Conservation (phyloP, 2,329 filamentous ascomycete species). For the Dichotomopilus funicola region DNA sequence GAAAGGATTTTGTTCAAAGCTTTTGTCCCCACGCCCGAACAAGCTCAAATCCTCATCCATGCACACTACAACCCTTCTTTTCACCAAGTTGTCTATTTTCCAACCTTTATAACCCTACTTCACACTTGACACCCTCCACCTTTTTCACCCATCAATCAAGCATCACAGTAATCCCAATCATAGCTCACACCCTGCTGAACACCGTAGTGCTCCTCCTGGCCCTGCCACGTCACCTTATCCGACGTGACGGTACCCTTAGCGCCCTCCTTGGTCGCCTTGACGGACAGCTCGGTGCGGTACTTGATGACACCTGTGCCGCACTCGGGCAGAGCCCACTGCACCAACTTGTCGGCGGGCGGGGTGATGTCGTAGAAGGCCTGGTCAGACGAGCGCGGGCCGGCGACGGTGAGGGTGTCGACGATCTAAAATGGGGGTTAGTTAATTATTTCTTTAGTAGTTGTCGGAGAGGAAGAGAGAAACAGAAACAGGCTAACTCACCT, state of each 20-base stretch:
- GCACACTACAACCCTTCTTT: too few species aligned
- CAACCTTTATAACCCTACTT: too few species aligned
- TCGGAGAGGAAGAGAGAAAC: not conserved
- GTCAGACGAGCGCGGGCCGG: not conserved
- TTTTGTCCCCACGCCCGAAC: too few species aligned
- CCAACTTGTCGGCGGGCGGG: not conserved
- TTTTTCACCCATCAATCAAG: not conserved
- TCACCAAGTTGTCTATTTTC: too few species aligned
- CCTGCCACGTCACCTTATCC: not conserved
- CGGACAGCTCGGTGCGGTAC: constrained; percentile 8
- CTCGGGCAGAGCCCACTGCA: constrained; percentile 5
- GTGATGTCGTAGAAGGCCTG: not conserved
- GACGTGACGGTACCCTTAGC: constrained; percentile 2
- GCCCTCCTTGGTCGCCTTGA: constrained; percentile 3
- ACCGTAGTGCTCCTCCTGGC: not conserved
- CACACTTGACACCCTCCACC: too few species aligned
- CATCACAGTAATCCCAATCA: constrained; percentile 9
- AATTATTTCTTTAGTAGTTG: not conserved
- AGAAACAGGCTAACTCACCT: not conserved
- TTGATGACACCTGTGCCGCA: constrained; percentile 9
- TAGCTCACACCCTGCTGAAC: constrained; percentile 11
- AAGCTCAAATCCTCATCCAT: too few species aligned
- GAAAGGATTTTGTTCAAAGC: too few species aligned
- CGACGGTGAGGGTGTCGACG: constrained; percentile 2
- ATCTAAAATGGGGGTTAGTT: not conserved